Evolutionary conservation across 78 protist genomes (phyloP), one percentile per base, ranked within the genome.

Genomic region (Polysphondylium violaceum): DNA sequence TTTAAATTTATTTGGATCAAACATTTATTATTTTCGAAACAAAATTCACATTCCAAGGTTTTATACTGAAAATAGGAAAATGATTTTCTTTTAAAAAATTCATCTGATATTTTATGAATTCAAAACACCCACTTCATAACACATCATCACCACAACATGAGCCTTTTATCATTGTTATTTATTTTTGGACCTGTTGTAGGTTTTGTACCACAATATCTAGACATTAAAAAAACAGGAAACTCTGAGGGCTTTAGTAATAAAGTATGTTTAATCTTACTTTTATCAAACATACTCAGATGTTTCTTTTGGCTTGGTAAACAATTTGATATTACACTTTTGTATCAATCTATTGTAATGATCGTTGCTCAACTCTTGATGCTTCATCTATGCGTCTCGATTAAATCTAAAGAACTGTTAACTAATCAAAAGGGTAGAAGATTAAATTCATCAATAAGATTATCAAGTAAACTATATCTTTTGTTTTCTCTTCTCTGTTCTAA

Each of bases 271-370:
- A 88, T 93, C 9, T 41, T 93, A 40, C 43, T 93, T 4, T 69
- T 79, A 3, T 47, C 93, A 11, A 93, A 93, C 78, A 93, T 77
- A 38, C 16, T 93, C 17, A 16, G 96, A 35, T 67, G 75, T 38
- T 87, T 55, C 63, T 93, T 89, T 41, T 89, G 96, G 95, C 11
- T 88, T n/a, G 96, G 96, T 27, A 89, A 90, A 55, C 65, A 41
- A 19, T 93, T 88, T 55, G 96, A 93, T 41, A 41, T 33, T 53
- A 74, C 94, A 31, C 60, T 93, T 4, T 83, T 93, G 41, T 88
- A 81, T 51, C 96, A 93, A 61, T 25, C 86, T 17, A 29, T 93
- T 12, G 87, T 93, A 40, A 93, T 93, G 96, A 76, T 93, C 58
- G 33, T 88, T 44, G 93, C 76, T 9, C 96, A 93, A 50, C 25